These are phyloP conservation scores for Phaeolepiota aurea DNA, from an alignment of 768 basidiomycete genomes.

Conservation along the genomic window DNA sequence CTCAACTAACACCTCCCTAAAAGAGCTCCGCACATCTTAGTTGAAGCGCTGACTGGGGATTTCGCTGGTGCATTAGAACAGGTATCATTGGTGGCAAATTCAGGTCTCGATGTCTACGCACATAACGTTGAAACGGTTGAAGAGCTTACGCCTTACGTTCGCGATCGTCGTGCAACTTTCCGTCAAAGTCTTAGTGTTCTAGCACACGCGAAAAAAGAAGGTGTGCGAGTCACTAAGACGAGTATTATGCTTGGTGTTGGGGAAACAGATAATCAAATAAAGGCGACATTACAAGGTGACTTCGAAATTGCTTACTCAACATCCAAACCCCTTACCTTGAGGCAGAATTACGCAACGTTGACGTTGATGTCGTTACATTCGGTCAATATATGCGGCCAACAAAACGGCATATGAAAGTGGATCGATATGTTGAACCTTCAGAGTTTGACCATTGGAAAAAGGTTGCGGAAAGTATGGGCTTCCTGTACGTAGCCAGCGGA, in stretches of 20 bases:
- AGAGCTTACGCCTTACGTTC: constrained; percentile 86
- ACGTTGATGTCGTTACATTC: constrained; percentile 97
- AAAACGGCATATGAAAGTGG: constrained; percentile 98
- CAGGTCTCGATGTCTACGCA: constrained; percentile 95
- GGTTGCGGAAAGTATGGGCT: constrained; percentile 88
- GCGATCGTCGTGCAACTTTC: constrained; percentile 91
- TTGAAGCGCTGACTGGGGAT: constrained; percentile 95
- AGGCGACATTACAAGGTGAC: constrained; percentile 76
- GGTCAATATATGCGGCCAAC: constrained; percentile 99
- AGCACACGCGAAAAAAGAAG: constrained; percentile 74
- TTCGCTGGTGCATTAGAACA: constrained; percentile 74
- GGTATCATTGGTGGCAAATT: constrained; percentile 78
- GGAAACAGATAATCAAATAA: constrained; percentile 76
- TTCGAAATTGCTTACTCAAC: neutral
- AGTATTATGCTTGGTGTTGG: constrained; percentile 99
- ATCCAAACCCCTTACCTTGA: constrained; percentile 4
- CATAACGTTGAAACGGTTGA: constrained; percentile 98
- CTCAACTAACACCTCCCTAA: constrained; percentile 3
- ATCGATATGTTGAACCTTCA: constrained; percentile 88
- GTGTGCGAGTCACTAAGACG: constrained; percentile 89
- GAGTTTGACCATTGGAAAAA: constrained; percentile 92
- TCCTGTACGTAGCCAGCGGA: constrained; percentile 95
- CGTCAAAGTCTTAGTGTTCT: constrained; percentile 77
- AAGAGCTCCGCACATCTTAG: constrained; percentile 91
- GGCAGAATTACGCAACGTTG: constrained; percentile 75